Evolutionary conservation across 305 asterid genomes (phyloP), one percentile per base, ranked within the genome.

Genomic region (Rubia occidens): DNA sequence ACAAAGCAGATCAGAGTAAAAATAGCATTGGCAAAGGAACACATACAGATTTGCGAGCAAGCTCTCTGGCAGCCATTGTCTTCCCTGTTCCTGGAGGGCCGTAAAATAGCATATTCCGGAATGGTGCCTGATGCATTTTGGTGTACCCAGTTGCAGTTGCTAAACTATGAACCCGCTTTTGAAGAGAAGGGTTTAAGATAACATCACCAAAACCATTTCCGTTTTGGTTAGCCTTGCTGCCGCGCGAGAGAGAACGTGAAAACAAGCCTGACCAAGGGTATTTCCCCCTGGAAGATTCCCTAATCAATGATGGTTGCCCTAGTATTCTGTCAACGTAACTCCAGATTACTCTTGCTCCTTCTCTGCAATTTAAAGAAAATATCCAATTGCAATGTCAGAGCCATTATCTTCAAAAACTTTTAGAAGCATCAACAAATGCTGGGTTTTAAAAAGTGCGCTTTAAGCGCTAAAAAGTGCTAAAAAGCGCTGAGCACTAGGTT

Each of bases 1-100:
- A 47, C 43, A 47, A 66, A 45, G 11, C 13, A 42, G 6, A 32
- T 8, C 45, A 6, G 60, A 56, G 42, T 17, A 64, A 62, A 44
- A 58, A 49, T n/a, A 40, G 59, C 53, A 35, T 20, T 5, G 13
- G 49, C 35, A 37, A 64, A n/a, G 56, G 61, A 59, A 9, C 72
- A 85, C 82, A 77, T 90, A 94, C 99, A 75, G 95, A 94, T 86
- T 85, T 90, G 60, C 77, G 92, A 60, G 99, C 99, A 78, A 94
- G 95, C 88, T 94, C 99, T 77, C 99, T 85, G 61, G 97, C 99
- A 77, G 89, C 99, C 96, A 94, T 87, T 13, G 99, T 94, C 83
- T 94, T 94, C 74, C 99, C 99, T 35, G 99, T 90, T 76, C 99
- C 99, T 42, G 97, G 99, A 63, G 96, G 95, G 68, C 99, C 99